Conservation (phyloP, 352 stramenopile species). For the Phytophthora hybrid region DNA sequence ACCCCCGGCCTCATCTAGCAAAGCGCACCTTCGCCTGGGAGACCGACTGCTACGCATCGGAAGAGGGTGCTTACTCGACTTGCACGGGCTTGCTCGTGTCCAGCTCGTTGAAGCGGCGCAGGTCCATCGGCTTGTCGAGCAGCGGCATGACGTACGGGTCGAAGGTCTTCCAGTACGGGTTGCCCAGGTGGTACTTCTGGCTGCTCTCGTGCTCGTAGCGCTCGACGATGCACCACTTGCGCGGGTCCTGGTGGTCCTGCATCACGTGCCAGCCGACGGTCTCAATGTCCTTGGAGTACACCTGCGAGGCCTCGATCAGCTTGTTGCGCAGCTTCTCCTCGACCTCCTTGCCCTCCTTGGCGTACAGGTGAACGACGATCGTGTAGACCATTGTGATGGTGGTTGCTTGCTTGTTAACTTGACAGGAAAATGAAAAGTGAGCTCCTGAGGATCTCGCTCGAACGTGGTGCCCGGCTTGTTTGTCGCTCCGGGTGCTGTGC, state of each 20-base stretch:
- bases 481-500: neutral
- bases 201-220: constrained; percentile 47
- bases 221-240: constrained; percentile 52
- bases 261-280: constrained; percentile 44
- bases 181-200: constrained; percentile 37
- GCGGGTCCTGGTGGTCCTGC: constrained; percentile 43
- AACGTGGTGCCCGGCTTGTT: neutral
- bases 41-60: constrained; percentile 1
- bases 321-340: constrained; percentile 52
- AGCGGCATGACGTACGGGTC: constrained; percentile 34
- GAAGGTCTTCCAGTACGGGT: constrained; percentile 40
- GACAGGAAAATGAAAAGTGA: constrained; percentile 39
- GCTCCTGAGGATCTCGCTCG: constrained; percentile 5
- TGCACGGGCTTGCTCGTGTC: constrained; percentile 41
- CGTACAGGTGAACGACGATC: constrained; percentile 44
- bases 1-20: neutral
- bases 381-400: constrained; percentile 44
- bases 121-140: constrained; percentile 29
- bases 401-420: constrained; percentile 25
- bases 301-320: constrained; percentile 45
- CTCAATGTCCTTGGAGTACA: constrained; percentile 49
- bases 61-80: constrained; percentile 21
- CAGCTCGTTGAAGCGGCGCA: constrained; percentile 47
- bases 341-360: constrained; percentile 50
- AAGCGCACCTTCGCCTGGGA: neutral